phyloP scores from a whole-genome alignment of 805 yeast species.

The Pichia nanzhaoensis region DNA sequence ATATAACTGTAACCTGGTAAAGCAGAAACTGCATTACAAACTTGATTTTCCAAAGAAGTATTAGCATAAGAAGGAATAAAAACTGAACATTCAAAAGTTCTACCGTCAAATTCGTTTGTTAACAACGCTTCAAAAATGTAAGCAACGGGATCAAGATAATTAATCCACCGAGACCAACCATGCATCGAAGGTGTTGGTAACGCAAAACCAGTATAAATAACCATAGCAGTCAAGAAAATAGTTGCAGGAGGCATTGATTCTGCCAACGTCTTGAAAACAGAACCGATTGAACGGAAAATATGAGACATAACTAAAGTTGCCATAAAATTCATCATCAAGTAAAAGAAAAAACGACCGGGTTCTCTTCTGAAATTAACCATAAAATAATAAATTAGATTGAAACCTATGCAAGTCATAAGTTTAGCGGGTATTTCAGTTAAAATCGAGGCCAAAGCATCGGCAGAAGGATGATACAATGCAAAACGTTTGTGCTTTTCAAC shows the following conservation, averaged over 20 bases:
- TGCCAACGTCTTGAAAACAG: slow-evolving; percentile 39
- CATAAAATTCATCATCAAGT: slow-evolving; percentile 35
- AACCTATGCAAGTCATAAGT: slow-evolving; percentile 35
- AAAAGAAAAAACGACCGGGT: slow-evolving; percentile 51
- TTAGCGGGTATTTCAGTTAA: slow-evolving; percentile 54
- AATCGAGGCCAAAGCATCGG: slow-evolving; percentile 58
- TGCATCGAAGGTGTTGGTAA: slow-evolving; percentile 50
- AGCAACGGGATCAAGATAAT: slow-evolving; percentile 51
- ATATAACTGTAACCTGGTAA: slow-evolving; percentile 46
- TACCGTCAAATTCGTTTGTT: slow-evolving; percentile 49
- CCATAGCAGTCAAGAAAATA: slow-evolving; percentile 39
- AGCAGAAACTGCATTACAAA: slow-evolving; percentile 47
- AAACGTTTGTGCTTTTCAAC: slow-evolving; percentile 53
- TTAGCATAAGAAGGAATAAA: slow-evolving; percentile 39
- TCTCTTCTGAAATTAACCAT: slow-evolving; percentile 46
- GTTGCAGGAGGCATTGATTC: slow-evolving; percentile 58
- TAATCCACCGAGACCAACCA: slow-evolving; percentile 64
- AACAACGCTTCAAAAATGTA: slow-evolving; percentile 53
- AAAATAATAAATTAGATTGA: slow-evolving; percentile 47
- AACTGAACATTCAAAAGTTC: slow-evolving; percentile 38
- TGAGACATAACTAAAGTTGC: slow-evolving; percentile 50
- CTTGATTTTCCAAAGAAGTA: slow-evolving; percentile 17
- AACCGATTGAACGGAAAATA: slow-evolving; percentile 47
- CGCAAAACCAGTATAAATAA: slow-evolving; percentile 49
- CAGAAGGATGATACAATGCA: slow-evolving; percentile 49